Evolutionary conservation across 768 basidiomycete species (phyloP), one percentile per base, ranked within the genome.

Genomic region (Fomitopsis serialis): DNA sequence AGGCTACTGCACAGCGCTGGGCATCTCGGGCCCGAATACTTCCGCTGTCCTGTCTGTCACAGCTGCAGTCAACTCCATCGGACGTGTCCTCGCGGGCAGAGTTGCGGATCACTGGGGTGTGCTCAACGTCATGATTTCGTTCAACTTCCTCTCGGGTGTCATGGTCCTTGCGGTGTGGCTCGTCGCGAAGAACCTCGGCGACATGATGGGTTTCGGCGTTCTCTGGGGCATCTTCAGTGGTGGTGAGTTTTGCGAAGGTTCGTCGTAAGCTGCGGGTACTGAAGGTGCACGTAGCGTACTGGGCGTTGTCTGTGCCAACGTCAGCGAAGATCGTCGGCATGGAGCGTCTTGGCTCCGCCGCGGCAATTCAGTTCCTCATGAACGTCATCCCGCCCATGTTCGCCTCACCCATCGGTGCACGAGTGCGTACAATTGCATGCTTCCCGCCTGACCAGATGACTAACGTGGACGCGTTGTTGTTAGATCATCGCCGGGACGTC

Each of bases 221-320:
- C 35, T 49, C 19, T 49, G 48, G 48, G 48, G 48, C n/a, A 19
- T 49, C 6, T 49, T 49, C 48, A 49, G 48, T 29, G 48, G 48
- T 15, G 32, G 48, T 49, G 25, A 36, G 48, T 40, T 5, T 23
- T n/a, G n/a, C 19, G 11, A 11, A 32, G 29, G 5, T 32, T 6
- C 29, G 11, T 32, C 11, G 29, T 32, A 6, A 32, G 29, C 29
- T 32, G 29, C 11, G n/a, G n/a, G 29, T 32, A 32, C 11, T 32
- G 29, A 32, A 32, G 29, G 29, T 11, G 5, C 29, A 11, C 11
- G 29, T 19, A 49, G 48, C 48, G 12, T 49, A 49, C 36, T 49
- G 48, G 48, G n/a, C 48, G n/a, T 19, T 49, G 3, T 36, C 48
- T 4, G 48, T 49, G 21, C 48, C 48, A 5, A 49, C 48, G 12